Evolutionary conservation across 2,329 filamentous ascomycete genomes (phyloP).

Genomic region (Fusarium sublunatum): DNA sequence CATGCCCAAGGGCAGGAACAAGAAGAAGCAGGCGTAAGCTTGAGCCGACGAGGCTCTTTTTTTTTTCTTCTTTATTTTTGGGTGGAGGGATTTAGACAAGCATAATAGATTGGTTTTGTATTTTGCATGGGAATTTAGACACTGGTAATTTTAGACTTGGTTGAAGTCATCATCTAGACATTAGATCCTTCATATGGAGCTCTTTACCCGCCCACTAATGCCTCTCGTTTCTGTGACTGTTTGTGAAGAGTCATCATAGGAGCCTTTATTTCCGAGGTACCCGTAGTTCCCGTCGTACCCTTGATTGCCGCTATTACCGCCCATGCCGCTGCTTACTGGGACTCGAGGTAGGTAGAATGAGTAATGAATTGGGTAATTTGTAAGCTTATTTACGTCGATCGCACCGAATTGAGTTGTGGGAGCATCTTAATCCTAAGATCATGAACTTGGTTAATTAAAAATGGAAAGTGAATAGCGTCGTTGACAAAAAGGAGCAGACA

Average conservation of each 20-base stretch:
- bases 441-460: too few species aligned
- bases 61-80: slow-evolving; percentile 9
- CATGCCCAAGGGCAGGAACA: slow-evolving; percentile 53
- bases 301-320: slow-evolving; percentile 13
- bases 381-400: neutral
- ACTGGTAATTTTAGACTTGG: slow-evolving; percentile 1
- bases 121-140: slow-evolving; percentile 7
- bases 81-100: neutral
- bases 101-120: slow-evolving; percentile 20
- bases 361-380: neutral
- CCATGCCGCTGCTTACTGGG: neutral
- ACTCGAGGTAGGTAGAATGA: neutral
- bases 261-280: neutral
- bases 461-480: too few species aligned
- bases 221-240: neutral
- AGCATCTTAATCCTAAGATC: neutral
- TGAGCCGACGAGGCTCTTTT: slow-evolving; percentile 3
- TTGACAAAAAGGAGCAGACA: slow-evolving; percentile 1
- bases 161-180: slow-evolving; percentile 4
- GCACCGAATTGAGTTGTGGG: neutral
- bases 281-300: slow-evolving; percentile 13
- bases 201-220: neutral
- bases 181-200: neutral
- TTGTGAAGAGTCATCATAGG: neutral
- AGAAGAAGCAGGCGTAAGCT: slow-evolving; percentile 25